phyloP scores from a whole-genome alignment of 805 yeast species.

The Metschnikowia proteae region DNA sequence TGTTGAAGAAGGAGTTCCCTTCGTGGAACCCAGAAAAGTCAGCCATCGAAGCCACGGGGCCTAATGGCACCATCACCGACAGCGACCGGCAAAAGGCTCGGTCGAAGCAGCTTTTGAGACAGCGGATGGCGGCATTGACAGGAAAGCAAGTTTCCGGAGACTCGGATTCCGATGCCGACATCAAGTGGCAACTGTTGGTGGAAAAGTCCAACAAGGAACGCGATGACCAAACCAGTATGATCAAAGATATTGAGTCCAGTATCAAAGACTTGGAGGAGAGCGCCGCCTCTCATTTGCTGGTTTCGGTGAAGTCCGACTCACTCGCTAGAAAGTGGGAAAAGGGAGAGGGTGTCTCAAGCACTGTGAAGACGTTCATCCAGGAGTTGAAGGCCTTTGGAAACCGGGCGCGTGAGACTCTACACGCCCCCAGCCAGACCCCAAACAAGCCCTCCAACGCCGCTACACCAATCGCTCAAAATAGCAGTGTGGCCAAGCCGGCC shows the following conservation, averaged over 20 bases:
- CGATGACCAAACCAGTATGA: constrained; percentile 52
- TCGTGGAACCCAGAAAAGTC: constrained; percentile 45
- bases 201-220: constrained; percentile 51
- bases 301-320: constrained; percentile 40
- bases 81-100: constrained; percentile 75
- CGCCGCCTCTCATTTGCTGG: constrained; percentile 39
- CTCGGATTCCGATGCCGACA: constrained; percentile 53
- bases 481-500: constrained; percentile 10
- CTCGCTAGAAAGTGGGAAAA: constrained; percentile 74
- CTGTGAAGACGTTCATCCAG: constrained; percentile 59
- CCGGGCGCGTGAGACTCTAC: too few species aligned
- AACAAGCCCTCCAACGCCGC: not conserved
- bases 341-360: constrained; percentile 68
- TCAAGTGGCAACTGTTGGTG: constrained; percentile 49
- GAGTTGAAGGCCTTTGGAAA: constrained; percentile 38
- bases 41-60: constrained; percentile 72
- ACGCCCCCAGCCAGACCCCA: too few species aligned
- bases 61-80: constrained; percentile 82
- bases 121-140: constrained; percentile 90
- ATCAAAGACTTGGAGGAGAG: constrained; percentile 60
- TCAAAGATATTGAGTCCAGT: constrained; percentile 68
- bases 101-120: constrained; percentile 71
- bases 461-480: constrained; percentile 5
- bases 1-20: constrained; percentile 62
- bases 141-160: constrained; percentile 55